Evolutionary conservation across 2,329 filamentous ascomycete species (phyloP), one percentile per base, ranked within the genome.

Genomic region (Cryphonectria naterciae): DNA sequence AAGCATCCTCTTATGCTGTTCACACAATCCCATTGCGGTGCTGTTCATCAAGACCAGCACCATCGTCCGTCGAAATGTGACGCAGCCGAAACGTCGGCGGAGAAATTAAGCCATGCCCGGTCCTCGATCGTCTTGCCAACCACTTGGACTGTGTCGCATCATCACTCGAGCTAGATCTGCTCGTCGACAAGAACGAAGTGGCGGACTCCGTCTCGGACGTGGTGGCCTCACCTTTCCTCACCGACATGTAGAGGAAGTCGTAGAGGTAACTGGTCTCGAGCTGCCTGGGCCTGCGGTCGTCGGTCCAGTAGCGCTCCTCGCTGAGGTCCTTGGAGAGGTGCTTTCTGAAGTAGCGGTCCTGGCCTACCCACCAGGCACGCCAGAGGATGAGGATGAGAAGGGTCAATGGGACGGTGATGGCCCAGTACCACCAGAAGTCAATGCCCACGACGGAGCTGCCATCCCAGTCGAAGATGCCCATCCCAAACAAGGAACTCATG

Each of bases 391-490:
- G 77, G 58, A 85, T 84, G 60, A 81, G 65, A 43, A 84, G 70
- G 0, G 83, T 85, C 17, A 85, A 75, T 0, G 83, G 83, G 28
- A 84, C 77, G 0, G 81, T 81, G 52, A 83, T 80, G 4, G 81
- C 79, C 83, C 83, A 85, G 75, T 84, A 85, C 41, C 83, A 79
- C 82, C 82, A 85, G 69, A 85, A 84, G 5, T 80, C 79, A 13
- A 78, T 77, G 70, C 83, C 82, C 13, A 84, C 78, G 1, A 81
- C 76, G 6, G 77, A 76, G 1, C 76, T 76, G 0, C 79, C 80
- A n/a, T 81, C 77, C 81, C 82, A 84, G 74, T 85, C 81, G 72
- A 85, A 85, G 80, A 85, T 83, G 63, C 81, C 82, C 77, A 84
- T 83, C 65, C 83, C 83, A 72, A 85, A 84, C 2, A 85, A 77